These are phyloP conservation scores for Amorphotheca resinae DNA, from an alignment of 495 filamentous ascomycete species.

Conservation along the genomic window DNA sequence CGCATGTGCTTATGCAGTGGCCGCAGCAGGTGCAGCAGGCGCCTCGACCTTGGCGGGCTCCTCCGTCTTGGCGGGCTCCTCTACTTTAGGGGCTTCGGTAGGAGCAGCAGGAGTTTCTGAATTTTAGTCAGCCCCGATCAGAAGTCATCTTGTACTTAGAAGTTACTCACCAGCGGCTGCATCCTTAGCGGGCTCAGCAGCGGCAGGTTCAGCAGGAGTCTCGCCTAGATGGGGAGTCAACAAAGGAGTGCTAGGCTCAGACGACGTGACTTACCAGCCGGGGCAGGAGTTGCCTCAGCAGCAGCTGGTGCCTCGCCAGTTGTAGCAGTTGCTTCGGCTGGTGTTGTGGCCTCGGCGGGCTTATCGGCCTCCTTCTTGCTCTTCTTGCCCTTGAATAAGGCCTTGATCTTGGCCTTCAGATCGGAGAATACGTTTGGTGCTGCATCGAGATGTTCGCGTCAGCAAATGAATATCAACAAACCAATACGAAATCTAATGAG, in stretches of 20 bases:
- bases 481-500: too few species aligned
- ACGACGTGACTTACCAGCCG: constrained; percentile 5
- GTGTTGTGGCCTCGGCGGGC: constrained; percentile 14
- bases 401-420: constrained; percentile 41
- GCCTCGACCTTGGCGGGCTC: constrained; percentile 7
- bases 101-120: constrained; percentile 1
- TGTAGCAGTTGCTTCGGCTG: constrained; percentile 2
- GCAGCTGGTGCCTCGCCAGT: constrained; percentile 5
- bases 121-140: constrained; percentile 2
- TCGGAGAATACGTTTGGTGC: constrained; percentile 24
- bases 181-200: constrained; percentile 29
- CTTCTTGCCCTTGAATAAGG: constrained; percentile 32
- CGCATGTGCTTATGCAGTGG: constrained; percentile 15
- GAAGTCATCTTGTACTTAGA: constrained; percentile 4
- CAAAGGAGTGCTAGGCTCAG: background rate
- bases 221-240: background rate
- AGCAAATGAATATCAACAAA: constrained; percentile 1
- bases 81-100: constrained; percentile 13
- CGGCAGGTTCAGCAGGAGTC: constrained; percentile 4
- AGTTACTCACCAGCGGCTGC: constrained; percentile 13
- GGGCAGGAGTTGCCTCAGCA: constrained; percentile 8
- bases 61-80: constrained; percentile 14
- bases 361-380: constrained; percentile 19
- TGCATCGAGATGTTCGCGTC: constrained; percentile 15
- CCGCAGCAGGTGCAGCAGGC: constrained; percentile 4